Base-by-base conservation (phyloP, 108 stramenopile genomes). In the Nitzschia putrida region DNA sequence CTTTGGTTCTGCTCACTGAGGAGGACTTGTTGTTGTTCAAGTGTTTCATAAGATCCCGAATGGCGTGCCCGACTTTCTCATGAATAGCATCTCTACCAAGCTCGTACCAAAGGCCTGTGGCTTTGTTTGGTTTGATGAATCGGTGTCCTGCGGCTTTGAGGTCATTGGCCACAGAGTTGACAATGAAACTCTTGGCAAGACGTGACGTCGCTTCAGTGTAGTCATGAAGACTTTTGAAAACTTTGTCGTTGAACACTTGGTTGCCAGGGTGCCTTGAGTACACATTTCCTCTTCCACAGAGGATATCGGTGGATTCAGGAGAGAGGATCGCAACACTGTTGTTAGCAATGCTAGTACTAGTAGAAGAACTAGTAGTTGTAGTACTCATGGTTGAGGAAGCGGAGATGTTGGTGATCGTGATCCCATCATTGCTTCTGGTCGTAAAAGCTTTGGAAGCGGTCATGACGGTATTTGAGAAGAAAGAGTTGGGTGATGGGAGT, bases 211-310 rank as follows among this genome's bases (percentile, higher is more conserved):
- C 66, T 8, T 58, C 45, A 10, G 11, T 47, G 51, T 79, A 79
- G 0, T 55, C 53, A 14, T 68, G 25, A 8, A 69, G 20, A 24
- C 73, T 69, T 7, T 38, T 25, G 22, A 24, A 40, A 8, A 84
- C 71, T 9, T 66, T 50, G 10, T 57, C 40, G 0, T 59, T 4
- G 51, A 77, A 84, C 12, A 21, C 23, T 14, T 45, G 34, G 68
- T 80, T 84, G 4, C 79, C 83, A 18, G 63, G 50, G 38, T 80
- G 76, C 1, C 37, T 64, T 0, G 39, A 29, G 54, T 59, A 53
- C 0, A 57, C 43, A 66, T 74, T 84, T 20, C 76, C 79, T 41
- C 80, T 58, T 7, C 76, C 76, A 40, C 83, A 84, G 20, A 84
- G 55, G 43, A 79, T 69, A 42, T 79, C 78, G 6, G 57, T 61